These are phyloP conservation scores for Kodamaea kakaduensis DNA, from an alignment of 805 yeast genomes.

Conservation along the genomic window DNA sequence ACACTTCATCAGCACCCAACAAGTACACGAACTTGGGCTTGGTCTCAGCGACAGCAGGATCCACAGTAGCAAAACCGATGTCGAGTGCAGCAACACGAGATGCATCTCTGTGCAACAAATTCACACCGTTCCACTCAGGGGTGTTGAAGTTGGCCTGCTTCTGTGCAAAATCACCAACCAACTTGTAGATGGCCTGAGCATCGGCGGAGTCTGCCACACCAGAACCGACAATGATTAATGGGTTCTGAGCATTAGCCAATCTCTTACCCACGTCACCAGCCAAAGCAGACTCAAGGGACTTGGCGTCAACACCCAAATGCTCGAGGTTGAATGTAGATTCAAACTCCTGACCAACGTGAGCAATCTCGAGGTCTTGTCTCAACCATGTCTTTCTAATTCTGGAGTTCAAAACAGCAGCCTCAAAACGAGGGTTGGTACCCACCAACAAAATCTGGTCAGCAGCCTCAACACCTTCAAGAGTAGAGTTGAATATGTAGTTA, in stretches of 20 bases:
- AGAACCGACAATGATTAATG: constrained; percentile 78
- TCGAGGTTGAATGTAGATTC: constrained; percentile 70
- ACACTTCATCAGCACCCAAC: constrained; percentile 80
- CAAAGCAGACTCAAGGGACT: constrained; percentile 56
- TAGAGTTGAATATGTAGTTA: constrained; percentile 74
- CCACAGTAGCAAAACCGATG: constrained; percentile 63
- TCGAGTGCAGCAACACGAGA: constrained; percentile 86
- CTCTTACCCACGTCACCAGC: constrained; percentile 66
- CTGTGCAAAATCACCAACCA: constrained; percentile 57
- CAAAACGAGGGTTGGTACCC: constrained; percentile 87
- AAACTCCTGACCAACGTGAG: constrained; percentile 70
- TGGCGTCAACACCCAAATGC: constrained; percentile 59
- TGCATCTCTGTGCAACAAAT: constrained; percentile 78
- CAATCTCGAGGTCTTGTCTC: constrained; percentile 60
- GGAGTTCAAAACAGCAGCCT: constrained; percentile 83
- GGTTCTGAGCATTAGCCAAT: constrained; percentile 62
- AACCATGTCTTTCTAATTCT: constrained; percentile 82
- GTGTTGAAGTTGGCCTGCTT: constrained; percentile 57
- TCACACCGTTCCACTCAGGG: constrained; percentile 77
- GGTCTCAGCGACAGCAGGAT: constrained; percentile 43
- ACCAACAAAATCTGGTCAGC: constrained; percentile 77
- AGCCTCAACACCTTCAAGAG: constrained; percentile 73
- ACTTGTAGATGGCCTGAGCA: constrained; percentile 54
- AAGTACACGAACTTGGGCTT: constrained; percentile 74
- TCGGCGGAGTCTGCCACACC: constrained; percentile 69